Evolutionary conservation across 176 grass and related monocot genomes (phyloP).

Genomic region (Eleusine indica): DNA sequence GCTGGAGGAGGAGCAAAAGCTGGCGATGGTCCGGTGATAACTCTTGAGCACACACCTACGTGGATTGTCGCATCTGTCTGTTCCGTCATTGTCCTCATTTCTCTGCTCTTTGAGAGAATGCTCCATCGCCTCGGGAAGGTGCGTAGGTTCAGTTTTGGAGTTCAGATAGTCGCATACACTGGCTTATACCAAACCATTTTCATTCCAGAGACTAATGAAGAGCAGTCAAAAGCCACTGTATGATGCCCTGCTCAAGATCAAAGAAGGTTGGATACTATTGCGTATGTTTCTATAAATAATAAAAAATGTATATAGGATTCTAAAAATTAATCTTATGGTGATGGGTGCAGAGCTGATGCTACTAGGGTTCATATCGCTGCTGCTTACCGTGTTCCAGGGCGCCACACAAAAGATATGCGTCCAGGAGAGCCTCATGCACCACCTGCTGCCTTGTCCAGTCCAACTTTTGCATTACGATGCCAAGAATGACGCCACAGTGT

Average conservation of each 20-base stretch:
- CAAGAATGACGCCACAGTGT: conserved; percentile 1
- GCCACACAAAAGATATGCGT: conserved; percentile 59
- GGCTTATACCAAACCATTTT: neutral
- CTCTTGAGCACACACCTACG: conserved; percentile 78
- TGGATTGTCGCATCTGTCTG: conserved; percentile 88
- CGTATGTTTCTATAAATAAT: neutral
- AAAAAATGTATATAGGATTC: neutral
- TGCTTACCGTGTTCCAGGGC: conserved; percentile 61
- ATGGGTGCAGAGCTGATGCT: conserved; percentile 71
- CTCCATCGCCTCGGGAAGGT: conserved; percentile 91
- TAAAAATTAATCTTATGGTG: neutral
- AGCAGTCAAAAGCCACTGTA: conserved; percentile 59
- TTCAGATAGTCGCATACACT: too few species aligned
- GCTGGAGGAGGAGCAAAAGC: conserved; percentile 42
- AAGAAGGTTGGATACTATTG: conserved; percentile 49
- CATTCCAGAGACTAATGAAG: conserved; percentile 41
- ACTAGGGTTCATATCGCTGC: conserved; percentile 77
- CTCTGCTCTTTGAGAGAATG: conserved; percentile 73
- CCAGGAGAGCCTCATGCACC: conserved; percentile 31
- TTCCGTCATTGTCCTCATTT: conserved; percentile 69
- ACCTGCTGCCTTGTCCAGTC: conserved; percentile 58
- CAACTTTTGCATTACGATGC: neutral
- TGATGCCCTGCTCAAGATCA: conserved; percentile 75
- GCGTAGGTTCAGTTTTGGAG: neutral
- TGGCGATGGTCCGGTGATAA: neutral